Conservation (phyloP, 768 basidiomycete genomes). For the Suillus decipiens region DNA sequence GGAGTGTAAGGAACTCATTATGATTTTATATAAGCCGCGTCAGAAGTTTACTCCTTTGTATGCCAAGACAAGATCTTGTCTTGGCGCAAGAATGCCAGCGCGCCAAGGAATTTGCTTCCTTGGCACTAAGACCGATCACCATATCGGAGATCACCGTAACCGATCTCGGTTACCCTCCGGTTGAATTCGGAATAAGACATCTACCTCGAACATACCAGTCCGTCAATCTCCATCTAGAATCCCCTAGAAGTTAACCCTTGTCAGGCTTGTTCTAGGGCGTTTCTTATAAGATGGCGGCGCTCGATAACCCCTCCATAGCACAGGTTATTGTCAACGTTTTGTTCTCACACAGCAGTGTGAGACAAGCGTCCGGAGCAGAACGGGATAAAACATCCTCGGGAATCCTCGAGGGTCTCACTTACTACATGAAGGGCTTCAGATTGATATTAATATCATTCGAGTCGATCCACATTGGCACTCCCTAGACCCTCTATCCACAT, state of each 20-base stretch:
- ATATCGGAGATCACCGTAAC: slow-evolving; percentile 14
- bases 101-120: slow-evolving; percentile 9
- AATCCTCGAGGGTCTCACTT: not conserved
- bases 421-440: not conserved
- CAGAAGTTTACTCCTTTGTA: not conserved
- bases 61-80: slow-evolving; percentile 11
- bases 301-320: no score
- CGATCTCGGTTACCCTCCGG: slow-evolving; percentile 2
- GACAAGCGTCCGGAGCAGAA: not conserved
- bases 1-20: slow-evolving; percentile 6
- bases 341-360: not conserved
- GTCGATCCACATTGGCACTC: not conserved
- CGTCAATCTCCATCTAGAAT: no score
- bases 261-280: not conserved
- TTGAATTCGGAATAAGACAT: slow-evolving; percentile 2
- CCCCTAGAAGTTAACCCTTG: no score
- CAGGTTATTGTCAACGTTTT: not conserved
- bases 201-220: no score
- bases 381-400: not conserved
- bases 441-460: not conserved
- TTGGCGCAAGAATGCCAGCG: slow-evolving; percentile 16
- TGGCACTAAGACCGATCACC: slow-evolving; percentile 12
- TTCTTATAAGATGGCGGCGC: no score
- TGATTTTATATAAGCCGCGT: slow-evolving; percentile 2
- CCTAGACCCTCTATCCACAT: not conserved